Evolutionary conservation across 169 alveolate species (phyloP).

Genomic region (Plasmodium falciparum): DNA sequence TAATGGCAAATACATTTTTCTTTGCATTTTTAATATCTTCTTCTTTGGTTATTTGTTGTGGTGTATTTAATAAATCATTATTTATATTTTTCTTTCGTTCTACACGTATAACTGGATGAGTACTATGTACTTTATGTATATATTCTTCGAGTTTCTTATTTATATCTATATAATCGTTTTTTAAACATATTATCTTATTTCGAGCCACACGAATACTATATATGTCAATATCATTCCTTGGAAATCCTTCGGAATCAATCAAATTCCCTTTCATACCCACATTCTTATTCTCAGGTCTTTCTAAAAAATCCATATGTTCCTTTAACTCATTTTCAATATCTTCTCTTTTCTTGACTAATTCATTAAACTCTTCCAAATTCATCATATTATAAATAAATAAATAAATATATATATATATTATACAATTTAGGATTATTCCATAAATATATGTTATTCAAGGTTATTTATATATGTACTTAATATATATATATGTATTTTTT

Average conservation of each 20-base stretch:
- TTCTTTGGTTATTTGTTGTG: not conserved
- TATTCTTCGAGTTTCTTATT: slow-evolving; percentile 61
- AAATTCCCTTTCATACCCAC: slow-evolving; percentile 83
- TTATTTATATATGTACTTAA: too few species aligned
- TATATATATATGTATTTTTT: too few species aligned
- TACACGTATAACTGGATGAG: slow-evolving; percentile 59
- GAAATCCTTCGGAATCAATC: slow-evolving; percentile 83
- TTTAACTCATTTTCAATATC: slow-evolving; percentile 82
- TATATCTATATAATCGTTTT: slow-evolving; percentile 76
- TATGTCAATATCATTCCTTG: slow-evolving; percentile 82
- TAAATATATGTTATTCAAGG: too few species aligned
- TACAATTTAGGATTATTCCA: not conserved
- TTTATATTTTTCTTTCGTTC: slow-evolving; percentile 17
- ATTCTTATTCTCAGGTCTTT: slow-evolving; percentile 81
- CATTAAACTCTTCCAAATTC: slow-evolving; percentile 60
- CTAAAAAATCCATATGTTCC: slow-evolving; percentile 77
- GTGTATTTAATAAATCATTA: not conserved
- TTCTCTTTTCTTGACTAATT: slow-evolving; percentile 75
- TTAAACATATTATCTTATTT: slow-evolving; percentile 79
- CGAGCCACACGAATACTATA: slow-evolving; percentile 83
- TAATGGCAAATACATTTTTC: slow-evolving; percentile 43
- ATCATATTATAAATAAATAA: not conserved
- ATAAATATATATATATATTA: not conserved
- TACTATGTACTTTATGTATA: slow-evolving; percentile 37
- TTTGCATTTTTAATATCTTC: slow-evolving; percentile 24